phyloP scores from a whole-genome alignment of 495 filamentous ascomycete genomes.

The Aspergillus affinis region DNA sequence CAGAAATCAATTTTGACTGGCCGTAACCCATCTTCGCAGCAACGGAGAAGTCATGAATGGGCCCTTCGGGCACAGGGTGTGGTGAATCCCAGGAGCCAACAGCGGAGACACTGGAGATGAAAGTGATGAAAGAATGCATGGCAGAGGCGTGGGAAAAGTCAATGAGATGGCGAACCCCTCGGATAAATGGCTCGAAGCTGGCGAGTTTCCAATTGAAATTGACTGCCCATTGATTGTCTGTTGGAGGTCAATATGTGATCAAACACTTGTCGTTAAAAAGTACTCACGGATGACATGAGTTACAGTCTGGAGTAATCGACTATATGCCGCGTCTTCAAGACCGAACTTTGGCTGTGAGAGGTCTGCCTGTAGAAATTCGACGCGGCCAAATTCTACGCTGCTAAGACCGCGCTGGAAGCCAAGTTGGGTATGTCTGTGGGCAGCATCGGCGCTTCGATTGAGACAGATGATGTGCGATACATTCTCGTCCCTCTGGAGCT shows the following conservation, averaged over 20 bases:
- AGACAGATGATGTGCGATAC: neutral
- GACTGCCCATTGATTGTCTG: constrained; percentile 4
- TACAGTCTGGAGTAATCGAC: neutral
- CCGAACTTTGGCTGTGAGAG: neutral
- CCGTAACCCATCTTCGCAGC: constrained; percentile 48
- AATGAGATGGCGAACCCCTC: constrained; percentile 48
- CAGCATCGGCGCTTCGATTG: constrained; percentile 4
- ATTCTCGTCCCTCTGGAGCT: neutral
- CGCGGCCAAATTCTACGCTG: neutral
- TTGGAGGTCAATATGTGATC: neutral
- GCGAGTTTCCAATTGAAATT: constrained; percentile 3
- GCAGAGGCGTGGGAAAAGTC: constrained; percentile 45
- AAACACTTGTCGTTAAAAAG: neutral
- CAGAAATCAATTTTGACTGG: constrained; percentile 43
- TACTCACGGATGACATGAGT: constrained; percentile 2
- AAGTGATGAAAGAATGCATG: constrained; percentile 47
- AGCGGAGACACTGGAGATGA: constrained; percentile 52
- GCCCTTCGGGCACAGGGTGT: constrained; percentile 42
- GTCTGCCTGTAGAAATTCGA: constrained; percentile 4
- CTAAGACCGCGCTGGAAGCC: neutral
- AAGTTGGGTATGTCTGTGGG: neutral
- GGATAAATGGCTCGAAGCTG: constrained; percentile 43
- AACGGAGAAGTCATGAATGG: constrained; percentile 41
- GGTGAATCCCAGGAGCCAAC: constrained; percentile 35
- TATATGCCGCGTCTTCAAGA: neutral